A percentile compares a stretch with the other conserved stretches of the same genome.
Evolutionary conservation across 179 eudicot species (phyloP).

Genomic region (Sideroxylon spinosum): DNA sequence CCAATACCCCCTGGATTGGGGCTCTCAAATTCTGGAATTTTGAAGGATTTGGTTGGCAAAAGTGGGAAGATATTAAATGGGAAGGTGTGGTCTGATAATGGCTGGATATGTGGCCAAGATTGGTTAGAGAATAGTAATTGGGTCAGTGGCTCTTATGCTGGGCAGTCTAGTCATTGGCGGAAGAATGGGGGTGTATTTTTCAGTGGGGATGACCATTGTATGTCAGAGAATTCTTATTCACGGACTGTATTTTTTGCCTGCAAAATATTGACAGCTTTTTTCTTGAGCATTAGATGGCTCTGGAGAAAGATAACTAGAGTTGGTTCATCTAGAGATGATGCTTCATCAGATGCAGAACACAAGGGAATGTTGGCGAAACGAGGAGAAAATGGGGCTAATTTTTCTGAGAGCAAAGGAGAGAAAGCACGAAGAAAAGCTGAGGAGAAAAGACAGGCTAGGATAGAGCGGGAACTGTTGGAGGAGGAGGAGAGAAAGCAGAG

Average conservation of each 20-base stretch:
- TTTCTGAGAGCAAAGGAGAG: slow-evolving; percentile 82
- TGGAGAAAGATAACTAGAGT: slow-evolving; percentile 72
- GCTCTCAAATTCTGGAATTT: slow-evolving; percentile 60
- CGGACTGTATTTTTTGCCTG: slow-evolving; percentile 45
- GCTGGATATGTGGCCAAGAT: slow-evolving; percentile 67
- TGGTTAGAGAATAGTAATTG: slow-evolving; percentile 85
- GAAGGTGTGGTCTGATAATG: slow-evolving; percentile 66
- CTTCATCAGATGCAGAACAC: slow-evolving; percentile 48
- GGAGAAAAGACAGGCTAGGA: slow-evolving; percentile 93
- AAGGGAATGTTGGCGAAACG: slow-evolving; percentile 47
- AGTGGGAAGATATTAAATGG: slow-evolving; percentile 81
- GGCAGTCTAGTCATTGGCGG: slow-evolving; percentile 44
- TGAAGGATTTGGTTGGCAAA: slow-evolving; percentile 83
- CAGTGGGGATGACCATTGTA: slow-evolving; percentile 53
- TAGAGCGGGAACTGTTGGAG: slow-evolving; percentile 86
- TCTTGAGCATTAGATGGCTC: slow-evolving; percentile 58
- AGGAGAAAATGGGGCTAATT: slow-evolving; percentile 62
- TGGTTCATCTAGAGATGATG: slow-evolving; percentile 60
- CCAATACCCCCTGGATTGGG: slow-evolving; percentile 70
- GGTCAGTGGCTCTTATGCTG: slow-evolving; percentile 56
- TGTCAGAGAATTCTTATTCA: slow-evolving; percentile 66
- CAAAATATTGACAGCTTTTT: slow-evolving; percentile 46
- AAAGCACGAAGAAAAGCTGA: slow-evolving; percentile 98
- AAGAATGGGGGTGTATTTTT: slow-evolving; percentile 46
- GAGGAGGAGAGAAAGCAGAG: slow-evolving; percentile 98